Evolutionary conservation across 2,329 filamentous ascomycete genomes (phyloP).

Genomic region (Talaromyces marneffei): DNA sequence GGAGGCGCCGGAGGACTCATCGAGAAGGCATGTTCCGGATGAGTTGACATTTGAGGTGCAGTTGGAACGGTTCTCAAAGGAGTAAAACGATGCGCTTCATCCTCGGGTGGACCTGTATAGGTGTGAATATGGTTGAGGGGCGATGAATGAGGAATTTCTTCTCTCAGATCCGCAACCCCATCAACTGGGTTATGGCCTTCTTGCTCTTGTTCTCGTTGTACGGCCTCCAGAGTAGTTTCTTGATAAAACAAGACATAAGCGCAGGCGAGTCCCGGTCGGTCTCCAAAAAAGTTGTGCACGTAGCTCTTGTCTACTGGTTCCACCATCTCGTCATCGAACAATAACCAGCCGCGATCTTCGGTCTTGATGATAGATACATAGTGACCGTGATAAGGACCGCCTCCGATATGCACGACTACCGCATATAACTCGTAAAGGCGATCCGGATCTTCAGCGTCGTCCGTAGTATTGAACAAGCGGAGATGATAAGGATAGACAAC

Average conservation of each 20-base stretch:
- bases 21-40: slow-evolving; percentile 26
- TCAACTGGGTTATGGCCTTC: slow-evolving; percentile 52
- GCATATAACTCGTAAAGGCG: slow-evolving; percentile 94
- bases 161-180: slow-evolving; percentile 45
- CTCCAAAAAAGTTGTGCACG: slow-evolving; percentile 94
- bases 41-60: slow-evolving; percentile 45
- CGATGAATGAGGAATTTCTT: slow-evolving; percentile 25
- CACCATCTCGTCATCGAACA: slow-evolving; percentile 98
- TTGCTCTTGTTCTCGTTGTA: slow-evolving; percentile 73
- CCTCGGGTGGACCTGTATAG: slow-evolving; percentile 30
- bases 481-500: slow-evolving; percentile 97
- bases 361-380: slow-evolving; percentile 98
- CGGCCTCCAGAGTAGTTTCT: slow-evolving; percentile 68
- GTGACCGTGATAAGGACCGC: slow-evolving; percentile 93
- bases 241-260: slow-evolving; percentile 98
- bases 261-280: slow-evolving; percentile 82
- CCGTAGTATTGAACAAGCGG: slow-evolving; percentile 93
- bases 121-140: slow-evolving; percentile 37
- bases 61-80: slow-evolving; percentile 37
- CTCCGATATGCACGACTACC: slow-evolving; percentile 94
- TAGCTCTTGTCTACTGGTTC: slow-evolving; percentile 96
- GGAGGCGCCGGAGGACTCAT: slow-evolving; percentile 19
- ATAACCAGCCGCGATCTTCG: slow-evolving; percentile 85
- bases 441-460: slow-evolving; percentile 89
- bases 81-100: slow-evolving; percentile 29